Conservation (phyloP, 345 rosid species). For the Alliaria petiolata region DNA sequence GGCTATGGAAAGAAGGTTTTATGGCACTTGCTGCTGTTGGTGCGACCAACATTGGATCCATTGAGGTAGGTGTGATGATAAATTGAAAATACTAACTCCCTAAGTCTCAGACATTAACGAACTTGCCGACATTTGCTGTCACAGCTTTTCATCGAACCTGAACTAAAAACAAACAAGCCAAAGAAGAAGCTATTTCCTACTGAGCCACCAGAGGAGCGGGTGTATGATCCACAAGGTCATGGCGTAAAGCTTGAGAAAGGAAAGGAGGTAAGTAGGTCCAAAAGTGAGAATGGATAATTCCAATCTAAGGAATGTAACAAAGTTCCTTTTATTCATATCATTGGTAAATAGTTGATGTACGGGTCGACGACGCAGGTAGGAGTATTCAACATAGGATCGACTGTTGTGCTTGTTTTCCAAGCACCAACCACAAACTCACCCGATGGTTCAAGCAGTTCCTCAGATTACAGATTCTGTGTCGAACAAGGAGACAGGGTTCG, state of each 20-base stretch:
- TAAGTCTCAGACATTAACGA: neutral
- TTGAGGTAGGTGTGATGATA: constrained; percentile 50
- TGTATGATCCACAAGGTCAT: constrained; percentile 70
- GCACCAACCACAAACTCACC: constrained; percentile 55
- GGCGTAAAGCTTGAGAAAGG: constrained; percentile 75
- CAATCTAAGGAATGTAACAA: neutral
- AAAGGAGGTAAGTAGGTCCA: constrained; percentile 55
- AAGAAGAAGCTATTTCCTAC: constrained; percentile 53
- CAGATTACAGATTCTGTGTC: constrained; percentile 60
- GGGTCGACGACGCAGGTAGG: constrained; percentile 48
- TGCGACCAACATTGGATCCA: constrained; percentile 93
- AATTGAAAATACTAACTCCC: neutral
- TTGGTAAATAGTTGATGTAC: neutral
- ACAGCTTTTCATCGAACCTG: constrained; percentile 90
- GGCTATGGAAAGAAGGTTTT: constrained; percentile 81
- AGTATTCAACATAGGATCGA: constrained; percentile 91
- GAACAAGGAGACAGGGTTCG: constrained; percentile 63
- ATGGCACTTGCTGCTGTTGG: constrained; percentile 95
- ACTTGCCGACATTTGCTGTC: neutral
- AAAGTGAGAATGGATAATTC: neutral
- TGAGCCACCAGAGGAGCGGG: constrained; percentile 65
- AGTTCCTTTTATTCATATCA: neutral
- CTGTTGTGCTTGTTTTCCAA: constrained; percentile 87
- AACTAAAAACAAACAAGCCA: constrained; percentile 74
- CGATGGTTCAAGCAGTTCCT: constrained; percentile 32